Percentiles rank a stretch among this genome's conserved stretches.
These are phyloP conservation scores for Ziziphus jujuba DNA, from an alignment of 306 rosid species.

Conservation along the genomic window DNA sequence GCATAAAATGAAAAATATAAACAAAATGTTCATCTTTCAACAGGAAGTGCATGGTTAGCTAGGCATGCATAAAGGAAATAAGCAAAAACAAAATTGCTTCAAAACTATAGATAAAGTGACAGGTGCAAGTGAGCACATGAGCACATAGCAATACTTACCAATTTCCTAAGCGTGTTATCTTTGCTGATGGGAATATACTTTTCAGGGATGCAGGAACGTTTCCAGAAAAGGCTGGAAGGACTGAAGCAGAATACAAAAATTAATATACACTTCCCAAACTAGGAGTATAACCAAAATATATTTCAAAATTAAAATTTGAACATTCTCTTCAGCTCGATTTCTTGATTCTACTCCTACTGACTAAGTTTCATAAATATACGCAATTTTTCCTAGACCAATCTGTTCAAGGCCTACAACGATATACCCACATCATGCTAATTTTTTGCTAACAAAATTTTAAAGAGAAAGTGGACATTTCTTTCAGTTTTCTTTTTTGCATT, in stretches of 20 bases:
- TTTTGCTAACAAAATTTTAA: no score
- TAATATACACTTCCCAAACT: conserved; percentile 3
- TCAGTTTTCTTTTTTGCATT: no score
- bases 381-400: neutral
- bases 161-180: conserved; percentile 85
- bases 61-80: neutral
- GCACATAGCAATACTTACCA: conserved; percentile 49
- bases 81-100: no score
- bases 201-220: conserved; percentile 83
- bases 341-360: neutral
- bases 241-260: conserved; percentile 44
- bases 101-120: no score
- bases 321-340: neutral
- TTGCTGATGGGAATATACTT: conserved; percentile 72
- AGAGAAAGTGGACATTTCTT: no score
- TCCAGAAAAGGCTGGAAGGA: conserved; percentile 95
- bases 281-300: conserved; percentile 8
- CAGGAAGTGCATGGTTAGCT: neutral
- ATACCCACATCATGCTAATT: neutral
- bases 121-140: no score
- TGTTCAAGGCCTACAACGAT: neutral
- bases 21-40: neutral
- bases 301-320: neutral
- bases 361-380: neutral
- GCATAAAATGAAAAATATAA: neutral